Percentiles rank a stretch among this genome's conserved stretches.
phyloP scores from a whole-genome alignment of 2,329 filamentous ascomycete species.

The Diplodia sapinea region DNA sequence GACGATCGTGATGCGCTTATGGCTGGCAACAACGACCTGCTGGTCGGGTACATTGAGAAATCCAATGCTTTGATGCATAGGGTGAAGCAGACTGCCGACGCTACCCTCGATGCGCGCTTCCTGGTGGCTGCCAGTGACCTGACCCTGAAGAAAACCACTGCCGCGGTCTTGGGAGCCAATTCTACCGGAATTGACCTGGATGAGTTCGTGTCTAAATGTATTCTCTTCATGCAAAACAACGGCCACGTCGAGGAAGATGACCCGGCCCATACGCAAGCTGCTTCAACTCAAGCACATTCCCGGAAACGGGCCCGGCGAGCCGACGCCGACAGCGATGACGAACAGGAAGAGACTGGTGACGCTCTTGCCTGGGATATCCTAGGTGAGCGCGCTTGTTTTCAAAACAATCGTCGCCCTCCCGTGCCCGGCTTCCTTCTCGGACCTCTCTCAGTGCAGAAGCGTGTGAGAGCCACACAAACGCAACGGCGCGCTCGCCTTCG shows the following conservation, averaged over 20 bases:
- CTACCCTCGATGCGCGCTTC: conserved; percentile 86
- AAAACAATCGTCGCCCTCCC: conserved; percentile 73
- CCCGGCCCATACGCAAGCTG: conserved; percentile 53
- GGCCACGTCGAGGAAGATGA: conserved; percentile 58
- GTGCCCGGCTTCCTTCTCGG: conserved; percentile 85
- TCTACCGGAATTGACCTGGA: conserved; percentile 84
- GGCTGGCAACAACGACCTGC: conserved; percentile 66
- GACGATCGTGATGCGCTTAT: conserved; percentile 77
- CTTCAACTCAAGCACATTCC: conserved; percentile 59
- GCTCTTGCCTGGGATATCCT: conserved; percentile 86
- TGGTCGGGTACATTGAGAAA: conserved; percentile 69
- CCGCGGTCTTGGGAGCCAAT: conserved; percentile 73
- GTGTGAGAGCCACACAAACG: conserved; percentile 69
- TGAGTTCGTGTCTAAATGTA: conserved; percentile 89
- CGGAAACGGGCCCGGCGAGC: conserved; percentile 52
- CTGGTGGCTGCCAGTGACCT: conserved; percentile 82
- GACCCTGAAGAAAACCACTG: conserved; percentile 76
- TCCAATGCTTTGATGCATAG: conserved; percentile 69
- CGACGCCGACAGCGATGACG: conserved; percentile 63
- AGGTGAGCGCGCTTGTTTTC: conserved; percentile 77
- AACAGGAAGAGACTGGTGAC: conserved; percentile 72
- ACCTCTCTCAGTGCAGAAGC: conserved; percentile 87
- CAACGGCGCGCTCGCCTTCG: conserved; percentile 73
- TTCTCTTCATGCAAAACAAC: conserved; percentile 77
- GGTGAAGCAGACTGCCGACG: conserved; percentile 88